Base-by-base conservation (phyloP, 345 rosid genomes). In the Limnanthes douglasii region DNA sequence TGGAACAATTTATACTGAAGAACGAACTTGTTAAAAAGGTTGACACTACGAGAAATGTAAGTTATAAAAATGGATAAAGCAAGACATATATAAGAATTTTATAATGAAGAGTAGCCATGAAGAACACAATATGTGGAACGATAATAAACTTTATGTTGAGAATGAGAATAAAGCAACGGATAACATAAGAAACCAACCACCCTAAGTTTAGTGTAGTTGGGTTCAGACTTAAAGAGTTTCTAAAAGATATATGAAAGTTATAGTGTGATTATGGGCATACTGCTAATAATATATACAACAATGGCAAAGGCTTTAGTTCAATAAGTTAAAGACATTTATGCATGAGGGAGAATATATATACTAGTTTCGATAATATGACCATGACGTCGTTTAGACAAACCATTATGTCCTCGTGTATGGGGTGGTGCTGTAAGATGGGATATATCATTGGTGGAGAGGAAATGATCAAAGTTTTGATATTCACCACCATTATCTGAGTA, bases 131-230 rank as follows among this genome's bases (percentile, higher is more conserved):
- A 8, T 8, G 5, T 5, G 8, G 27, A 8, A 23, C 27, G 5
- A 4, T 23, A 8, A 8, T 23, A 5, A 23, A 23, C 5, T 23
- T 23, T 23, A 8, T 23, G 5, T 5, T 5, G 5, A 8, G 27
- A 4, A 8, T 23, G 8, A 23, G 27, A 8, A 6, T 9, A 3
- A 11, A 28, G 12, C 32, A 5, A 28, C 3, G 4, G 26, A 11
- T 38, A 38, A 2, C 43, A 22, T 19, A 38, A 21, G 26, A 26
- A 19, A 38, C 4, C 28, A 4, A 38, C 11, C 4, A 38, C 43
- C 29, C 27, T 12, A 38, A 10, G 43, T 21, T 38, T 38, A 19
- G 18, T 35, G 39, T 18, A 35, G 39, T 15, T 35, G 20, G 39
- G 39, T 15, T 35, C 21, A 35, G 39, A 35, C 29, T 21, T 4